A percentile compares a stretch with the other conserved stretches of the same genome.
These are phyloP conservation scores for Geranium rotundifolium DNA, from an alignment of 345 rosid genomes.

Conservation along the genomic window DNA sequence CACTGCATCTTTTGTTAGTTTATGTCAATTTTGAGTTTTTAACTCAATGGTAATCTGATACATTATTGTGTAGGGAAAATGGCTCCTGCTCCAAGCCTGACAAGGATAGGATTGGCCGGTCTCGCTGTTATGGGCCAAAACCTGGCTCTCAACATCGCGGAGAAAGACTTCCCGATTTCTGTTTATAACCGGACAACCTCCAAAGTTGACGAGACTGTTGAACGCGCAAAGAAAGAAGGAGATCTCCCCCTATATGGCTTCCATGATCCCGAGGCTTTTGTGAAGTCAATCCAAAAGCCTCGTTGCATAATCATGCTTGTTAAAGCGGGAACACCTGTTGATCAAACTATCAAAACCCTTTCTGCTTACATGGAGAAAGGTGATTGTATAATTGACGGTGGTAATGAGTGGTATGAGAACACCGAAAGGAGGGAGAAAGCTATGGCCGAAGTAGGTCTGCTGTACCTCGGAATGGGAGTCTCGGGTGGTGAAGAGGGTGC, in stretches of 20 bases:
- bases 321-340: conserved; percentile 91
- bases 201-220: conserved; percentile 84
- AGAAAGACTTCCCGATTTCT: conserved; percentile 93
- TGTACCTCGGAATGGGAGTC: conserved; percentile 95
- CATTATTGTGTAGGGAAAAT: conserved; percentile 27
- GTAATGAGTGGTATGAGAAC: conserved; percentile 99
- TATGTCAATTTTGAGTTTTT: conserved; percentile 1
- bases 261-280: conserved; percentile 77
- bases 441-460: conserved; percentile 55
- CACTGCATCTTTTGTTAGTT: neutral
- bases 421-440: conserved; percentile 85
- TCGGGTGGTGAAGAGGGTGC: conserved; percentile 99
- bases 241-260: conserved; percentile 67
- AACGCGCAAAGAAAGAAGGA: conserved; percentile 80
- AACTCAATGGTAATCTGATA: conserved; percentile 9
- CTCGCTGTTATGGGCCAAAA: conserved; percentile 99
- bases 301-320: conserved; percentile 93
- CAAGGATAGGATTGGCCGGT: conserved; percentile 92
- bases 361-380: conserved; percentile 80
- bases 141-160: conserved; percentile 83
- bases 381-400: conserved; percentile 93
- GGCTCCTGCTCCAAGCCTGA: conserved; percentile 41
- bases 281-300: conserved; percentile 75
- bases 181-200: conserved; percentile 85
- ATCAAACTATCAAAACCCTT: conserved; percentile 78